Base-by-base conservation (phyloP, 495 filamentous ascomycete species). In the Podospora sp. region DNA sequence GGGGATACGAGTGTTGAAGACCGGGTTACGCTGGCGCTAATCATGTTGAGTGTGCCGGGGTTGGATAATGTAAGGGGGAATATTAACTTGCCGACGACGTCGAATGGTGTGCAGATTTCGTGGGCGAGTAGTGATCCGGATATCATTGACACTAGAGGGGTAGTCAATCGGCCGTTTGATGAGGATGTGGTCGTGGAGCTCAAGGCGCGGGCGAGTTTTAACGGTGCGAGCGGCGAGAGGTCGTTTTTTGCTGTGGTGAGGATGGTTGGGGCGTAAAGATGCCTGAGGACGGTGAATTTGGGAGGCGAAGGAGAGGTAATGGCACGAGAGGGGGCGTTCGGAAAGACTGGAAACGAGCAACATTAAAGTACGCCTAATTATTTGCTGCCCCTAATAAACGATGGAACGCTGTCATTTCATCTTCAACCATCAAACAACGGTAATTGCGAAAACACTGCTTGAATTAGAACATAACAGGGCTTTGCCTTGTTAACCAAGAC, bases 101-200 rank as follows among this genome's bases (percentile, higher is more conserved):
- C 53, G 53, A 57, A 57, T 26, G 53, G 53, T 2, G 24, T 57
- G n/a, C 24, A 5, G 53, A 57, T 57, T 26, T 2, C 2, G 2
- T 57, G 53, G 53, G 24, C n/a, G n/a, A 57, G 53, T 26, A 57
- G 53, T 20, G 12, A 57, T 21, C 53, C 53, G n/a, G 53, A 26
- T 21, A 24, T 57, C 5, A 24, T 57, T 3, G 6, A 6, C n/a
- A 24, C 2, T 2, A 57, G 24, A 5, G 53, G 53, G 2, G 24
- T 14, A 20, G 53, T 57, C 6, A 57, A 22, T 14, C 53, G 53
- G n/a, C 49, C 49, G 49, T 24, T 22, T 6, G 53, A 24, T 4
- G n/a, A 26, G 20, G 53, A 57, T 26, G 53, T 57, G 53, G n/a
- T 57, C 6, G 53, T 57, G 53, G 24, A n/a, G n/a, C 20, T 57